These are phyloP conservation scores for Olyra latifolia DNA, from an alignment of 176 grass and related monocot species.

Conservation along the genomic window DNA sequence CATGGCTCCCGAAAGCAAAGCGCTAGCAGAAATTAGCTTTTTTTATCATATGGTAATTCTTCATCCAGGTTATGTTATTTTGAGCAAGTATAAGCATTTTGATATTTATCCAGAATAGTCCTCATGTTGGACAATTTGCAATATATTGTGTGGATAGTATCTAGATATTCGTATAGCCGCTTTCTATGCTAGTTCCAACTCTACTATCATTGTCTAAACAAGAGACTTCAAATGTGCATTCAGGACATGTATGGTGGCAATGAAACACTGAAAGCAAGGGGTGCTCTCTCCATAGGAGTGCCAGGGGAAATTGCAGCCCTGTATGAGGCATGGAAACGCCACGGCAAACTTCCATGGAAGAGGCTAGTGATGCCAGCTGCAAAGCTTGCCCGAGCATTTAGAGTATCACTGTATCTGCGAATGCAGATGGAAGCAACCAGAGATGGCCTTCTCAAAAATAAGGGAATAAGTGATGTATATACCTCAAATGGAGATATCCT, in stretches of 20 bases:
- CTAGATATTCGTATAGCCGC: neutral
- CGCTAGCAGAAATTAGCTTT: neutral
- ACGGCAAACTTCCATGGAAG: slow-evolving; percentile 84
- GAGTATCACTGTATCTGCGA: slow-evolving; percentile 71
- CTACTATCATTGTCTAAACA: neutral
- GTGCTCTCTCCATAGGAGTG: slow-evolving; percentile 73
- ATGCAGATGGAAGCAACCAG: slow-evolving; percentile 68
- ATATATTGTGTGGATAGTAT: neutral
- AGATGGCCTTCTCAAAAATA: slow-evolving; percentile 56
- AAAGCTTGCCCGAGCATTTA: slow-evolving; percentile 61
- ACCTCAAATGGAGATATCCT: slow-evolving; percentile 60
- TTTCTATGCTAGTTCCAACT: neutral
- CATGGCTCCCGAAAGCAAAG: neutral
- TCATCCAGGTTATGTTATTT: neutral
- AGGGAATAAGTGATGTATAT: slow-evolving; percentile 53
- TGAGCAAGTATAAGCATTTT: neutral
- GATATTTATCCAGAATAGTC: neutral
- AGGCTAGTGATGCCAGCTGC: slow-evolving; percentile 59
- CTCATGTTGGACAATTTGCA: neutral
- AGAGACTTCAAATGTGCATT: neutral
- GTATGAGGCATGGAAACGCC: slow-evolving; percentile 68
- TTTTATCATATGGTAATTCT: neutral
- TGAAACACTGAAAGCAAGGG: slow-evolving; percentile 53
- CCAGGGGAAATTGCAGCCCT: slow-evolving; percentile 76
- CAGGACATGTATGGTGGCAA: slow-evolving; percentile 92